Conservation (phyloP, 352 stramenopile species). For the Hyaloperonospora brassicae region DNA sequence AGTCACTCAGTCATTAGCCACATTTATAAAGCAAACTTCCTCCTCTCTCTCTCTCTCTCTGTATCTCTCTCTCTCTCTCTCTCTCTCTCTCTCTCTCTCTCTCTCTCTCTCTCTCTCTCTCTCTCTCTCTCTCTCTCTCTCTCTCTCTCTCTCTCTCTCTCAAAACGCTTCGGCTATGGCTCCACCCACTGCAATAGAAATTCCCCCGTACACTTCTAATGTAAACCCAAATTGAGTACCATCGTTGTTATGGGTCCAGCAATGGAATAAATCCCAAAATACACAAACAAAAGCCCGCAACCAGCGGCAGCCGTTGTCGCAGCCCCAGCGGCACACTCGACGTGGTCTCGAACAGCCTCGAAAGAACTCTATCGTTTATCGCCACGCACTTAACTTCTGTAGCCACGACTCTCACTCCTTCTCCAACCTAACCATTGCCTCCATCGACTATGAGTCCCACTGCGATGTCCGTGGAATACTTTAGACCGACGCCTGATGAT, state of each 20-base stretch:
- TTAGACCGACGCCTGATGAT: constrained; percentile 8
- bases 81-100: no score
- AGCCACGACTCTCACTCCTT: no score
- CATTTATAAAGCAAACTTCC: no score
- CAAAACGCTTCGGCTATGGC: constrained; percentile 80
- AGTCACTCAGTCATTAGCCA: no score
- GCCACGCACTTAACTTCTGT: neutral
- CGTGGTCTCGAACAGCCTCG: neutral
- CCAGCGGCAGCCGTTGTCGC: constrained; percentile 55
- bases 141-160: no score
- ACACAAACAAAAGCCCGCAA: constrained; percentile 77
- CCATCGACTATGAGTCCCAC: constrained; percentile 9
- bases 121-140: no score
- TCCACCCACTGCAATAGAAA: no score
- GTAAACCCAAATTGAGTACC: constrained; percentile 82
- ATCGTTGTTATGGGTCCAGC: constrained; percentile 80
- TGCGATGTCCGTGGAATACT: constrained; percentile 3
- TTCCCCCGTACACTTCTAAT: constrained; percentile 73
- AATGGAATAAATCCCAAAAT: constrained; percentile 81
- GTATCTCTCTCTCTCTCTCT: constrained; percentile 6
- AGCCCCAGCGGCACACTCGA: constrained; percentile 37
- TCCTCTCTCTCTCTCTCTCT: no score
- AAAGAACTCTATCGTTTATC: neutral
- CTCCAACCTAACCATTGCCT: constrained; percentile 12
- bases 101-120: no score